Percentiles rank a stretch among this genome's conserved stretches.
Conservation (phyloP, 371 early-diverging fungal species). For the Lichtheimia corymbifera region DNA sequence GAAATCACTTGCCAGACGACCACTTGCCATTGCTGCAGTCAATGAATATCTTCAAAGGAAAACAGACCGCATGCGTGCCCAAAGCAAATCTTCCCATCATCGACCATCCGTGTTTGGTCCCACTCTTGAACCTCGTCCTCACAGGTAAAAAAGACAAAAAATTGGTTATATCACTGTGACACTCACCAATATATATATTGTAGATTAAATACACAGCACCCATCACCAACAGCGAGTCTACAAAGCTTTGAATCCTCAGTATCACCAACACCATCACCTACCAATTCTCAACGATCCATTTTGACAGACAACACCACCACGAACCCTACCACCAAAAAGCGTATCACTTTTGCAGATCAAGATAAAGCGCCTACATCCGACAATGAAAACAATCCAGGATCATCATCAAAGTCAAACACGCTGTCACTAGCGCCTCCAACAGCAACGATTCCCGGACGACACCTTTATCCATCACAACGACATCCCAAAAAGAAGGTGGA, state of each 20-base stretch:
- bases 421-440: slow-evolving; percentile 2
- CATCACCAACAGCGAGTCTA: not conserved
- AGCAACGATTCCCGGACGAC: slow-evolving; percentile 6
- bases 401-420: not conserved
- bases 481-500: slow-evolving; percentile 22
- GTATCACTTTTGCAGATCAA: slow-evolving; percentile 37
- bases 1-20: slow-evolving; percentile 63
- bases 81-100: slow-evolving; percentile 22
- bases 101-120: slow-evolving; percentile 37
- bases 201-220: not conserved
- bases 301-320: not conserved
- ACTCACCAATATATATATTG: too few relatives aligned
- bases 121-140: not conserved
- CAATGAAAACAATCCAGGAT: not conserved
- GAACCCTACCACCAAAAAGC: slow-evolving; percentile 18
- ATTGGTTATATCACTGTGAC: not conserved
- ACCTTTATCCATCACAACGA: slow-evolving; percentile 23
- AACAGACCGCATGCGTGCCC: slow-evolving; percentile 47
- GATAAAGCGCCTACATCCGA: slow-evolving; percentile 21
- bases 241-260: slow-evolving; percentile 7
- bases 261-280: slow-evolving; percentile 14
- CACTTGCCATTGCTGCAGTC: slow-evolving; percentile 63
- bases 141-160: not conserved
- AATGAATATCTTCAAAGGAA: slow-evolving; percentile 68
- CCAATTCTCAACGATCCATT: slow-evolving; percentile 25